Evolutionary conservation across 2,329 filamentous ascomycete species (phyloP).

Genomic region (Neofusicoccum ribis): DNA sequence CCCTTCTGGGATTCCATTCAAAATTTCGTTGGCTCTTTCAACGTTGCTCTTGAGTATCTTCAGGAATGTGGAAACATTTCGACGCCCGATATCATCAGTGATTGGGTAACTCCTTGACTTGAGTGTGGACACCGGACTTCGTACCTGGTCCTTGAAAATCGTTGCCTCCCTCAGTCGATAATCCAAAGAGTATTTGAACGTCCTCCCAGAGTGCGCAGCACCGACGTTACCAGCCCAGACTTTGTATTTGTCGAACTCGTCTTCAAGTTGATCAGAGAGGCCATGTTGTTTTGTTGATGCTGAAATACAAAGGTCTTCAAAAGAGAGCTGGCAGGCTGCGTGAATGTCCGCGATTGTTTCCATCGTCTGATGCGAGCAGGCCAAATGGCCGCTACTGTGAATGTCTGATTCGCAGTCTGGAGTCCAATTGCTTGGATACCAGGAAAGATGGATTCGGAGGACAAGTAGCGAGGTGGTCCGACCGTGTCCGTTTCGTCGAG

Average conservation of each 20-base stretch:
- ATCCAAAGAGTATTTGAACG: constrained; percentile 22
- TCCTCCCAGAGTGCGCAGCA: constrained; percentile 18
- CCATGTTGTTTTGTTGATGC: neutral
- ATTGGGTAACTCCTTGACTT: neutral
- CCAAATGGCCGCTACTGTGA: neutral
- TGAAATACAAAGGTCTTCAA: neutral
- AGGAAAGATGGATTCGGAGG: no score
- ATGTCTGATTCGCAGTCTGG: neutral
- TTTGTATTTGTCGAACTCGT: constrained; percentile 24
- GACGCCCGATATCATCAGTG: neutral
- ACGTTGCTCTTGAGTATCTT: neutral
- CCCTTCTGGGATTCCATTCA: neutral
- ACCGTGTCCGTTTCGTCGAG: no score
- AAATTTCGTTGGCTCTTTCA: neutral
- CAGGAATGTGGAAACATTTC: neutral
- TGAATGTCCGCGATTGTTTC: neutral
- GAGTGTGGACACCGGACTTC: neutral
- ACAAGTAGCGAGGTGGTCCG: no score
- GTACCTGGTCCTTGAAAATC: constrained; percentile 22
- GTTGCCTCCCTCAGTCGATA: constrained; percentile 25
- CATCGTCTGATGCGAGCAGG: no score
- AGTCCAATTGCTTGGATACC: no score
- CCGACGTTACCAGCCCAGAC: constrained; percentile 26
- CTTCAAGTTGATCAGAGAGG: neutral
- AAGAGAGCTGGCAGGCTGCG: neutral